Evolutionary conservation across 169 alveolate genomes (phyloP), one percentile per base, ranked within the genome.

Genomic region (Plasmodium fragile): DNA sequence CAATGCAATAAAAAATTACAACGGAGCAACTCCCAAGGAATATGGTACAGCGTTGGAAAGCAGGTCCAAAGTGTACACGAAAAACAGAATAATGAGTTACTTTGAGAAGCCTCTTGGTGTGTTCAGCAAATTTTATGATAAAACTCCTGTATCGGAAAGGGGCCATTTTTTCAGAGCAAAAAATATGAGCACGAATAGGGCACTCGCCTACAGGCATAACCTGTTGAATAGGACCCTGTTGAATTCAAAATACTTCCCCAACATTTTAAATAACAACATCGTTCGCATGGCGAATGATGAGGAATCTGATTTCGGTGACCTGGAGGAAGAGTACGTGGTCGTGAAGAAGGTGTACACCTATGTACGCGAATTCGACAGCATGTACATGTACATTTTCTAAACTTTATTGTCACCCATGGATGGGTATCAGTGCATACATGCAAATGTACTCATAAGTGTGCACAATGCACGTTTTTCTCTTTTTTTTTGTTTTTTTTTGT

Each of bases 321-420:
- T 73, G 43, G 93, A 73, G 41, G 49, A 72, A 18, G 93, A 84
- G 39, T 84, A 84, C 43, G 43, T 84, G 4, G 69, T 84, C 11
- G 93, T 84, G 11, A 72, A 77, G 13, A 84, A 84, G 41, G 93
- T 84, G 32, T 84, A 84, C 84, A 84, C 85, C n/a, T 72, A 49
- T 25, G 36, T 84, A 32, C 72, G 70, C 22, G 93, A 84, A 36
- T 81, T 34, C 30, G 36, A 45, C 25, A 77, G 84, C 81, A 25
- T 52, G 45, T 84, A 72, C 45, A 84, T 84, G 59, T 84, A 84
- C 69, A 84, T 84, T 18, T 84, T 52, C 69, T 84, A 84, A 65
- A 18, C 5, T 52, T 52, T 82, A 22, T 41, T 28, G 32, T 49
- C 32, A 22, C 65, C 18, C 32, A 22, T 39, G 22, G 6, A n/a